Conservation (phyloP, 306 rosid species). For the Ormosia emarginata region DNA sequence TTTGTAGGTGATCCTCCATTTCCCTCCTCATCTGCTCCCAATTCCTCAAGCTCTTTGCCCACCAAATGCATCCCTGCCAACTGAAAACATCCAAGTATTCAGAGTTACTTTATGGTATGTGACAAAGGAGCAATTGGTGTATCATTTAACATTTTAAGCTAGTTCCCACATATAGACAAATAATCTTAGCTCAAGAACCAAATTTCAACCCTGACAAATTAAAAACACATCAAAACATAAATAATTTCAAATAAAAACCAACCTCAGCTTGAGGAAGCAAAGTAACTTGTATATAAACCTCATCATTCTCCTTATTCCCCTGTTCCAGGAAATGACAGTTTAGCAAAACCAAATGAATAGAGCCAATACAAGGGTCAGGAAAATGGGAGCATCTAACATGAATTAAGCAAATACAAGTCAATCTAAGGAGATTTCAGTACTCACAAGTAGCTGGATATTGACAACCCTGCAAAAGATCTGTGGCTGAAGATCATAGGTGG, state of each 20-base stretch:
- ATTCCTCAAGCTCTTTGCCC: slow-evolving; percentile 67
- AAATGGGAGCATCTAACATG: slow-evolving; percentile 5
- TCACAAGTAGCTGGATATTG: slow-evolving; percentile 83
- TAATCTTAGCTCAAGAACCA: neutral
- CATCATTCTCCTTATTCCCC: slow-evolving; percentile 99
- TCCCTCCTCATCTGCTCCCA: slow-evolving; percentile 60
- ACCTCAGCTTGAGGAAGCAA: slow-evolving; percentile 90
- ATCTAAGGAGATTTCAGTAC: slow-evolving; percentile 33
- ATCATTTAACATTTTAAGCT: slow-evolving; percentile 19
- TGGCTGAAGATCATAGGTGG: slow-evolving; percentile 74
- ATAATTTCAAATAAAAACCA: slow-evolving; percentile 20
- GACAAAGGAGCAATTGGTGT: neutral
- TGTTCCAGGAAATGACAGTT: slow-evolving; percentile 28
- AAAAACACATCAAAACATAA: slow-evolving; percentile 23
- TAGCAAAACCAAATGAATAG: neutral
- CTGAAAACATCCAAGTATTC: slow-evolving; percentile 38
- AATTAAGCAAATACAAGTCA: neutral
- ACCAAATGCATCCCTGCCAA: slow-evolving; percentile 49
- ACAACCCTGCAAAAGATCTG: slow-evolving; percentile 94
- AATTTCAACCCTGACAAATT: neutral
- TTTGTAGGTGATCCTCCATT: slow-evolving; percentile 71
- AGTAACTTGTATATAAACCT: slow-evolving; percentile 86
- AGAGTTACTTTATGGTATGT: neutral
- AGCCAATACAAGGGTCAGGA: neutral
- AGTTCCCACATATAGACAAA: neutral